Conservation (phyloP, 352 stramenopile species). For the Globisporangium barbulae region DNA sequence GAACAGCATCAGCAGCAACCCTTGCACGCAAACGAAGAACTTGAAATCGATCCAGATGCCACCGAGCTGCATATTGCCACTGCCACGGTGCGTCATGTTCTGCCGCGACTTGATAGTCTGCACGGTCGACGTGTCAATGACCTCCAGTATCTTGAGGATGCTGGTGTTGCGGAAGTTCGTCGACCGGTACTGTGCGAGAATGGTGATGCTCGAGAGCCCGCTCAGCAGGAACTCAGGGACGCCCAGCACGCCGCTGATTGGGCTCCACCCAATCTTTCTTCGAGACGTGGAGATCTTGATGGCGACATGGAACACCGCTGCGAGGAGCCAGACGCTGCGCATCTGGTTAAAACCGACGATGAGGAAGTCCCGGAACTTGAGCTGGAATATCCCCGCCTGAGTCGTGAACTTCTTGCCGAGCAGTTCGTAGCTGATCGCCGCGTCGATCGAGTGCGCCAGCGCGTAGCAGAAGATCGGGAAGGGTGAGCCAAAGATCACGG, state of each 20-base stretch:
- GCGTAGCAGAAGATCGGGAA: conserved; percentile 21
- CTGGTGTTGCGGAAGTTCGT: conserved; percentile 8
- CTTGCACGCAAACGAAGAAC: conserved; percentile 8
- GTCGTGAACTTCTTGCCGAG: conserved; percentile 11
- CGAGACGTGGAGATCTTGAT: conserved; percentile 3
- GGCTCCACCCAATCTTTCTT: not conserved
- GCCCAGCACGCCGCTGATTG: conserved; percentile 6
- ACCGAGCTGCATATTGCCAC: conserved; percentile 7
- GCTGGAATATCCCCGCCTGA: conserved; percentile 4
- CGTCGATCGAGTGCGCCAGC: conserved; percentile 17
- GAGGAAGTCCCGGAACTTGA: conserved; percentile 7
- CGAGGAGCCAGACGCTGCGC: conserved; percentile 19
- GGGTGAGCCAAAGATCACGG: conserved; percentile 17
- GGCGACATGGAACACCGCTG: not conserved
- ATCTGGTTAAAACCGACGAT: conserved; percentile 18
- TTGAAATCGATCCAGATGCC: conserved; percentile 13
- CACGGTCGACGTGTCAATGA: not conserved
- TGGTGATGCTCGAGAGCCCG: conserved; percentile 12
- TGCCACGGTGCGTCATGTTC: conserved; percentile 6
- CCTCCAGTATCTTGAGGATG: conserved; percentile 4
- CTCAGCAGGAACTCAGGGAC: conserved; percentile 11
- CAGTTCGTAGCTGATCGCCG: conserved; percentile 16
- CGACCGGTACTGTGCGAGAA: conserved; percentile 1
- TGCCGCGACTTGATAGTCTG: not conserved
- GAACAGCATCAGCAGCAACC: not conserved